A percentile compares a stretch with the other conserved stretches of the same genome.
phyloP scores from a whole-genome alignment of 257 asterid species.

The Solanum pimpinellifolium region DNA sequence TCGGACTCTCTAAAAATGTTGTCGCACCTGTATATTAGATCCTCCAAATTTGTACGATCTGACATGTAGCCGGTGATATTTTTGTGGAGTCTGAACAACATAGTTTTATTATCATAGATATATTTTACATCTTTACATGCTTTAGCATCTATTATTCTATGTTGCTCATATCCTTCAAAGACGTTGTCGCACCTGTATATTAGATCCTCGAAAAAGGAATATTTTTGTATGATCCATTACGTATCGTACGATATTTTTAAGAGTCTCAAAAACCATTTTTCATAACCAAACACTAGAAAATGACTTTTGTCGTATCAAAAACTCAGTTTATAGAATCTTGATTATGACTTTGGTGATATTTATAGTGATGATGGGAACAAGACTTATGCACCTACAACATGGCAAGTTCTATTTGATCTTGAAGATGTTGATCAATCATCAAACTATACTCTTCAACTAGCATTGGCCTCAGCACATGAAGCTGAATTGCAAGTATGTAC shows the following conservation, averaged over 20 bases:
- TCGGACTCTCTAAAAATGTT: not conserved
- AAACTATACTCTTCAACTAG: constrained; percentile 53
- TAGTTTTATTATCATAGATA: not conserved
- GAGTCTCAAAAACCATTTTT: not conserved
- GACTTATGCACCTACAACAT: constrained; percentile 58
- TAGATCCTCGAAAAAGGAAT: not conserved
- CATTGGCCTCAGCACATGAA: constrained; percentile 61
- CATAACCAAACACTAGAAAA: not conserved
- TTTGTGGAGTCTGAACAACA: not conserved
- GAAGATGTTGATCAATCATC: constrained; percentile 10
- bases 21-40: not conserved
- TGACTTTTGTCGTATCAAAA: not conserved
- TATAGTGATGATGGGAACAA: constrained; percentile 48
- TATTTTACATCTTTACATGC: not conserved
- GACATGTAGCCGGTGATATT: not conserved
- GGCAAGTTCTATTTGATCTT: constrained; percentile 54
- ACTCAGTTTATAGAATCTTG: not conserved
- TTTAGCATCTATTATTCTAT: not conserved
- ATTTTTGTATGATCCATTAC: not conserved
- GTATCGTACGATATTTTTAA: not conserved
- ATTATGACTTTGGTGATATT: not conserved
- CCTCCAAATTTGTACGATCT: not conserved
- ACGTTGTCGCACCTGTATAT: not conserved
- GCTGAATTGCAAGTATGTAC: constrained; percentile 62
- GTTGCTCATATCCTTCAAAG: not conserved